Evolutionary conservation across 176 grass and related monocot species (phyloP), one percentile per base, ranked within the genome.

Genomic region (Triticum turgidum): DNA sequence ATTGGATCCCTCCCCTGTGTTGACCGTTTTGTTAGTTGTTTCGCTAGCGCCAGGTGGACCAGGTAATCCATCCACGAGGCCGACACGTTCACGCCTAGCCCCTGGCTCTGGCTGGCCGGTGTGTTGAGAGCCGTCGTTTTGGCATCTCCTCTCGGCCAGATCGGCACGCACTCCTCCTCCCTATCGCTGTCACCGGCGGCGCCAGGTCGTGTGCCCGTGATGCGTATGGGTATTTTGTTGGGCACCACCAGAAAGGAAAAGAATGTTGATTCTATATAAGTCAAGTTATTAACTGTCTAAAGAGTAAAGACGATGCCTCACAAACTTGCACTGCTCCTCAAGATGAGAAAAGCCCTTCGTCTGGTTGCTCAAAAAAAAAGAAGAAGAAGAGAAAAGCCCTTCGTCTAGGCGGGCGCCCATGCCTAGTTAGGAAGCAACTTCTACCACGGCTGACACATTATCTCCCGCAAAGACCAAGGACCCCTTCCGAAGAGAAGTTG

Each of bases 11-110:
- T 24, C 72, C 24, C 86, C 86, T 78, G 37, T 61, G 73, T 80
- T 74, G 85, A 87, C 89, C 75, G 85, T 80, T 84, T 84, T 69
- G 80, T 91, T 87, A 27, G 85, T 91, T 91, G 85, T n/a, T 80
- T 27, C 52, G 61, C 17, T 80, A 54, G 11, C 62, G 29, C 33
- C 52, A 77, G 27, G 69, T 91, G 89, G 85, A 70, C 81, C 81
- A 63, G 61, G 81, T 51, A 9, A 18, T 47, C 18, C 41, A 5
- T 44, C 73, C 89, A 87, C 38, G 76, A 87, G 85, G 89, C 86
- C 86, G 82, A 91, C 85, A 85, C 61, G 85, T 62, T 75, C 75
- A 32, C 81, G 65, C 77, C 89, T 37, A 81, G 59, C 38, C 44
- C 24, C 29, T 30, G 29, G 29, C 29, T 30, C 29, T 30, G 29